Evolutionary conservation across 2,329 filamentous ascomycete genomes (phyloP).

Genomic region (Fusarium sp.): DNA sequence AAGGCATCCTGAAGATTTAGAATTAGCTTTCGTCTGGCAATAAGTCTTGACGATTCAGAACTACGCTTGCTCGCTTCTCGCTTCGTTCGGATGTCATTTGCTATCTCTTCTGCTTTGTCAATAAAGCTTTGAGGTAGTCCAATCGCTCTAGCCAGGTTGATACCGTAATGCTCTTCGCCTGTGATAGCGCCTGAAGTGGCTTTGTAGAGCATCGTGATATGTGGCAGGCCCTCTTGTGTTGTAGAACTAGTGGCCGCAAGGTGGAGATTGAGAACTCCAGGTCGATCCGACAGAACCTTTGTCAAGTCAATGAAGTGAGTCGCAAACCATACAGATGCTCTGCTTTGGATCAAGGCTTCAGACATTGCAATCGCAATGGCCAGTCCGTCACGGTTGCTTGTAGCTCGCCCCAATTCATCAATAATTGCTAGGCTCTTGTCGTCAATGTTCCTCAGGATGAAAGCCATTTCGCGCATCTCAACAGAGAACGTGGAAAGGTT

Average conservation of each 20-base stretch:
- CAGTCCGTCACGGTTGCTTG: conserved; percentile 87
- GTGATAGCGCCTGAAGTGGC: conserved; percentile 76
- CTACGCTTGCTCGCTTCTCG: conserved; percentile 68
- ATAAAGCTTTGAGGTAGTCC: conserved; percentile 77
- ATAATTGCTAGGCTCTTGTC: conserved; percentile 82
- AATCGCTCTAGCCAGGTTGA: conserved; percentile 81
- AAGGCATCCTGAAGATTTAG: conserved; percentile 79
- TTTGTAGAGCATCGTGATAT: conserved; percentile 90
- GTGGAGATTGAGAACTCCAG: conserved; percentile 85
- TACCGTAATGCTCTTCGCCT: conserved; percentile 79
- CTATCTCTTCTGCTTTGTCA: conserved; percentile 73
- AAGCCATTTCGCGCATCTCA: conserved; percentile 96
- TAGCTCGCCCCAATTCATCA: conserved; percentile 92
- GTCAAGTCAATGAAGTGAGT: conserved; percentile 92
- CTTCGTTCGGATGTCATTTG: conserved; percentile 68
- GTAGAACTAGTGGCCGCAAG: conserved; percentile 74
- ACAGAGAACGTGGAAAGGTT: conserved; percentile 94
- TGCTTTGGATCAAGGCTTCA: conserved; percentile 84
- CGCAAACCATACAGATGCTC: conserved; percentile 88
- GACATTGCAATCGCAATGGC: conserved; percentile 91
- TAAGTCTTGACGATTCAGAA: conserved; percentile 67
- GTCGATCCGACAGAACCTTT: conserved; percentile 76
- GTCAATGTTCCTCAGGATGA: conserved; percentile 87
- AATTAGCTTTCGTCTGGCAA: conserved; percentile 77
- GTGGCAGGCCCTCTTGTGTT: conserved; percentile 61